Percentiles rank a stretch among this genome's conserved stretches.
Evolutionary conservation across 2,329 filamentous ascomycete genomes (phyloP).

Genomic region (Lasiodiplodia sp.): DNA sequence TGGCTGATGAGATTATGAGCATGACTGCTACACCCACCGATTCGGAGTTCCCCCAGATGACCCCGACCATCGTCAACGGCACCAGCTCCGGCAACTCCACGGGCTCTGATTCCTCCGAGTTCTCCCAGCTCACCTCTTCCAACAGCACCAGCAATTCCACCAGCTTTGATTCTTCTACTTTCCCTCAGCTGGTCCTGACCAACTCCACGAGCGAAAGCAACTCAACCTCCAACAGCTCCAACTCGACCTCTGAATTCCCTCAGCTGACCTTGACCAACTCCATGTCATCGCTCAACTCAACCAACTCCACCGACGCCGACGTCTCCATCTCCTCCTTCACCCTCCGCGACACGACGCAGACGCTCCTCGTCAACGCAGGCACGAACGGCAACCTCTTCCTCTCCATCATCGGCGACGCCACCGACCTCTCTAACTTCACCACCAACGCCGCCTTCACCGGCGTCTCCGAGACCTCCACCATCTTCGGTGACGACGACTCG

Average conservation of each 20-base stretch:
- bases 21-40: background rate
- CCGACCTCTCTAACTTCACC: conserved; percentile 26
- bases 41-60: conserved; percentile 6
- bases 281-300: background rate
- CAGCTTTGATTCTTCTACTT: background rate
- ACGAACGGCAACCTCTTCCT: conserved; percentile 21
- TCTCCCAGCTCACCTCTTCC: background rate
- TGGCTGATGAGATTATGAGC: background rate
- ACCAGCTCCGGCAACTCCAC: background rate
- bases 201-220: background rate
- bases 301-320: background rate
- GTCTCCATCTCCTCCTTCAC: background rate
- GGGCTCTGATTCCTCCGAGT: background rate
- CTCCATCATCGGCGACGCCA: conserved; percentile 20
- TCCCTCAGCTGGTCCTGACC: background rate
- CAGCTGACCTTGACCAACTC: background rate
- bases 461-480: conserved; percentile 12
- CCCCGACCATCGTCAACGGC: background rate
- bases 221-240: background rate
- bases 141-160: background rate
- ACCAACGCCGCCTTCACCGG: background rate
- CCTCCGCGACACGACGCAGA: conserved; percentile 10
- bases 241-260: background rate
- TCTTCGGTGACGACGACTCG: conserved; percentile 17
- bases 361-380: conserved; percentile 3